Conservation (phyloP, 2,329 filamentous ascomycete genomes). For the Gaeumannomyces tritici region DNA sequence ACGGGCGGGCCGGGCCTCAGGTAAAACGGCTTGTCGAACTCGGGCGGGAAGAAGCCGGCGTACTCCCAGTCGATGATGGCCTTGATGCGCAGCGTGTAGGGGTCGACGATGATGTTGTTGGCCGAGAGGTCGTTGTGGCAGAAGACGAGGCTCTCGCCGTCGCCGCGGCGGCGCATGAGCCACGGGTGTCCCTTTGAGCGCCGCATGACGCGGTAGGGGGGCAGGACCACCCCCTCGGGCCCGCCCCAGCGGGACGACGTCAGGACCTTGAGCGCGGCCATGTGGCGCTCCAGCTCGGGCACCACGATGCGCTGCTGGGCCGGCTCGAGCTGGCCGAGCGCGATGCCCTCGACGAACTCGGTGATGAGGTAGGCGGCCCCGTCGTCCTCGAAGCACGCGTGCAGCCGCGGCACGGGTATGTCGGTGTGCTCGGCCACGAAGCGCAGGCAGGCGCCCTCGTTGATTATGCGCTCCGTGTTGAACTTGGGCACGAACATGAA, state of each 20-base stretch:
- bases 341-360: constrained; percentile 19
- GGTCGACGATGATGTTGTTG: constrained; percentile 16
- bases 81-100: constrained; percentile 14
- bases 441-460: constrained; percentile 18
- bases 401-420: constrained; percentile 17
- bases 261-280: constrained; percentile 16
- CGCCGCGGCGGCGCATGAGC: constrained; percentile 10
- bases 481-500: constrained; percentile 19
- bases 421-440: constrained; percentile 16
- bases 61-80: constrained; percentile 19
- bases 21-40: constrained; percentile 18
- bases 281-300: constrained; percentile 16
- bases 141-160: constrained; percentile 13
- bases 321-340: constrained; percentile 17
- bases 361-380: constrained; percentile 19
- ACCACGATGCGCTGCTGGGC: constrained; percentile 15
- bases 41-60: constrained; percentile 15
- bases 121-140: constrained; percentile 16
- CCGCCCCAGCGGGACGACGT: constrained; percentile 17
- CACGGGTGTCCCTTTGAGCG: constrained; percentile 14
- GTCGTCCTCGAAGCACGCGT: constrained; percentile 19
- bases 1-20: constrained; percentile 13
- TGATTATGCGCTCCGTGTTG: constrained; percentile 17
- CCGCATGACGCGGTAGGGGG: constrained; percentile 17
- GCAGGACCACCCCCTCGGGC: constrained; percentile 17